These are phyloP conservation scores for Torulaspora delbrueckii DNA, from an alignment of 805 yeast species.

Conservation along the genomic window DNA sequence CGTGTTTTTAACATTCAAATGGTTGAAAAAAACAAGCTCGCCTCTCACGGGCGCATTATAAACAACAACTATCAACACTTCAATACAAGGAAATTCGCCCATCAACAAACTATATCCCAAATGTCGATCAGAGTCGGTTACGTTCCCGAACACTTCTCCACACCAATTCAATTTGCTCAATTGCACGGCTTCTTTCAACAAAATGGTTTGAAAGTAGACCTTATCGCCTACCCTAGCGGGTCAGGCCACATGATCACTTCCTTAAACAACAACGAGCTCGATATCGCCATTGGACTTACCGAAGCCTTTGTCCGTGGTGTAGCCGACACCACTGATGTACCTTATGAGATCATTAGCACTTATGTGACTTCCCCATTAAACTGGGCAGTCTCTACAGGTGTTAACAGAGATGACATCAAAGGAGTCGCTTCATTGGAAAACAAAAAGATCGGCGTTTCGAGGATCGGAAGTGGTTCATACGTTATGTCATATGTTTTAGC, in stretches of 20 bases:
- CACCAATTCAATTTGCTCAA: conserved; percentile 74
- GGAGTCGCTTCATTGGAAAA: conserved; percentile 52
- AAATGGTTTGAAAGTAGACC: conserved; percentile 50
- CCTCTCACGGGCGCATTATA: background rate
- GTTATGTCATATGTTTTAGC: conserved; percentile 87
- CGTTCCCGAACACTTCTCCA: conserved; percentile 88
- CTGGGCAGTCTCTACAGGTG: conserved; percentile 87
- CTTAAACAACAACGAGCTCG: conserved; percentile 57
- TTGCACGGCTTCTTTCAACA: conserved; percentile 50
- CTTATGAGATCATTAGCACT: conserved; percentile 67
- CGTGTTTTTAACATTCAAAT: background rate
- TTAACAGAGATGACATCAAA: conserved; percentile 50
- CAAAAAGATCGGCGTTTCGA: conserved; percentile 66
- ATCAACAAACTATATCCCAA: no score
- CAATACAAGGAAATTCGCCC: background rate
- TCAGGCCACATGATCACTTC: conserved; percentile 82
- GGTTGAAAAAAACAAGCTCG: background rate
- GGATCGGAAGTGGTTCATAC: conserved; percentile 89
- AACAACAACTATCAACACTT: background rate
- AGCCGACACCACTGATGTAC: conserved; percentile 56
- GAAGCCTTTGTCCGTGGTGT: conserved; percentile 86
- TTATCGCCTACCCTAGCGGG: conserved; percentile 75
- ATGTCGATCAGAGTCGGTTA: conserved; percentile 57
- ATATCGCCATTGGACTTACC: conserved; percentile 82
- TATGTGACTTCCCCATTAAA: conserved; percentile 83